Evolutionary conservation across 1,284 basidiomycete genomes (phyloP), one percentile per base, ranked within the genome.

Genomic region (Cryptococcus wingfieldii): DNA sequence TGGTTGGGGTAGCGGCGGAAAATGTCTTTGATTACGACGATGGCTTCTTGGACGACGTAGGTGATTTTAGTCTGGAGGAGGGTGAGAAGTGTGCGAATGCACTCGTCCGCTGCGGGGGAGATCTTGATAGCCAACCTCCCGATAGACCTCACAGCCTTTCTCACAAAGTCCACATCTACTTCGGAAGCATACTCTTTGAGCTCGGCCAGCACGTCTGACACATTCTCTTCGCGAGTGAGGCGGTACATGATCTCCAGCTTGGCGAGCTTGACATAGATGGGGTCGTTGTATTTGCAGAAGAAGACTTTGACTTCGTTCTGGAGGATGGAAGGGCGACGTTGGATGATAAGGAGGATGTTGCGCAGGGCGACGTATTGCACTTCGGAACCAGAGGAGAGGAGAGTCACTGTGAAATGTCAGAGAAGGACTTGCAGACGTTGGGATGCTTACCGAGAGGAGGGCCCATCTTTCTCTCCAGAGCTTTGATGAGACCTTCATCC

Each of bases 231-330:
- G 34, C 83, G 83, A 3, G 92, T 94, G 52, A 98, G 80, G 53
- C 92, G 85, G 60, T 97, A 92, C 94, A 98, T 98, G 76, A 98
- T 97, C 67, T 97, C 96, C 60, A 98, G 80, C 77, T 98, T 98
- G 76, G 96, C 95, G 50, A 98, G 84, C 79, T 98, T 98, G 77
- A 98, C 93, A 72, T 98, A 99, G 37, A 94, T 81, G 2, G 96
- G 95, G 71, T 98, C 96, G 75, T 98, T 98, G 80, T 99, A 98
- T 77, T 98, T 98, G 86, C 96, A 98, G 81, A 98, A 98, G 77
- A 98, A 98, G 25, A 98, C 94, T 56, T 93, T 86, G 86, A 98
- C 93, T 78, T 98, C 95, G 77, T 90, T 94, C 28, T 87, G 85
- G 6, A 98, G 83, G 54, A 97, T 82, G 57, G 94, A 89, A 0